Base-by-base conservation (phyloP, 495 filamentous ascomycete species). In the Xylaria curta region DNA sequence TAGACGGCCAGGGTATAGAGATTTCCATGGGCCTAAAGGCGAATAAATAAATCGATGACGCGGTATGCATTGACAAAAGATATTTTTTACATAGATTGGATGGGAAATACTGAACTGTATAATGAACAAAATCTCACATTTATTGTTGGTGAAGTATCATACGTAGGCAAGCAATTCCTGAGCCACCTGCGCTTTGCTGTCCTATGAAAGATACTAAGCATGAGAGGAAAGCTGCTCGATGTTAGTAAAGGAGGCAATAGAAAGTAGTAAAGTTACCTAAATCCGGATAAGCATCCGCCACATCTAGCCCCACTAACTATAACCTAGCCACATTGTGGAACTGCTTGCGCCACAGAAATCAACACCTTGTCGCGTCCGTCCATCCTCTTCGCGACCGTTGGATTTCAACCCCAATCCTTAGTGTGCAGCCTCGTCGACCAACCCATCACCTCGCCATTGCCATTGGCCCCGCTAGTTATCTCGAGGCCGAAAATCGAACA, bases 361-460 rank as follows among this genome's bases (percentile, higher is more conserved):
- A 59, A 49, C 70, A 68, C 36, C 33, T 66, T 66, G 72, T 73
- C 64, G 74, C 74, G 76, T 56, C 15, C 26, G 15, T 62, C 46
- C n/a, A 24, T 62, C 46, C n/a, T 40, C 66, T 76, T 76, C 75
- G 77, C 77, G 77, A 77, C 65, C 42, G 60, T 73, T 49, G 47
- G 75, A 71, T 60, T 74, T 70, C 66, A 60, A 72, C 38, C 28
- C 44, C 54, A 9, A 40, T 59, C 19, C 47, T 31, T 58, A 12
- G 47, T 46, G 33, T 49, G 44, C 44, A 72, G 56, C 63, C 70
- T 61, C 46, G 56, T 63, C 70, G 62, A 54, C 33, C 61, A 51
- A 49, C 17, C 17, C 54, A 68, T 51, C 53, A 53, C 70, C 53
- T 51, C 40, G 36, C 36, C 44, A 28, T 49, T 54, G 47, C 54